phyloP scores from a whole-genome alignment of 75 land plant genomes.

The Pinus taeda region DNA sequence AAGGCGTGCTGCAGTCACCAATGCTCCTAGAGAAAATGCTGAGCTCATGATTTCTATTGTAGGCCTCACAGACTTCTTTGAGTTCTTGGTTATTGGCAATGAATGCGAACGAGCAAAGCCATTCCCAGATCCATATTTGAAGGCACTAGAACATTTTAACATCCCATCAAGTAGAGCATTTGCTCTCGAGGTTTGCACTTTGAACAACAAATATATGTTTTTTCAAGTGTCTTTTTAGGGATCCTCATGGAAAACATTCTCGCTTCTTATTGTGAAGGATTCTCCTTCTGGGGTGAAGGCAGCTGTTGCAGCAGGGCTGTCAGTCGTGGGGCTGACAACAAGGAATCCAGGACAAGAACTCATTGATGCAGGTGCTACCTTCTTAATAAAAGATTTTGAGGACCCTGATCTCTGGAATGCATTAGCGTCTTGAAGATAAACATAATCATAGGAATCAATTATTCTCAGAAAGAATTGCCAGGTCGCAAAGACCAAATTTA shows the following conservation, averaged over 20 bases:
- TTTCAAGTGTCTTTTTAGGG: background rate
- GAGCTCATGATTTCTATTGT: constrained; percentile 83
- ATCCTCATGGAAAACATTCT: constrained; percentile 1
- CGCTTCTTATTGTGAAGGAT: constrained; percentile 41
- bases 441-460: background rate
- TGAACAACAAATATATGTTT: background rate
- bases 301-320: constrained; percentile 87
- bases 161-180: constrained; percentile 71
- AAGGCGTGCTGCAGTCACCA: constrained; percentile 93
- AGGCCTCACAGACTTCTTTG: constrained; percentile 74
- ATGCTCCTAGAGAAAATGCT: constrained; percentile 89
- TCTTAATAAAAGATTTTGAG: constrained; percentile 64
- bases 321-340: constrained; percentile 76
- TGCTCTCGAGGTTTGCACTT: constrained; percentile 67
- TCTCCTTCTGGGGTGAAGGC: constrained; percentile 84
- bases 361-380: constrained; percentile 60
- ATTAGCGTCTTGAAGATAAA: constrained; percentile 23
- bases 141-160: constrained; percentile 63
- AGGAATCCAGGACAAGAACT: constrained; percentile 69
- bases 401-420: constrained; percentile 81
- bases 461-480: background rate
- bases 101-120: constrained; percentile 96
- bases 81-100: constrained; percentile 53
- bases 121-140: constrained; percentile 90
- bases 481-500: background rate